Conservation (phyloP, 345 rosid species). For the Hibiscus syriacus region DNA sequence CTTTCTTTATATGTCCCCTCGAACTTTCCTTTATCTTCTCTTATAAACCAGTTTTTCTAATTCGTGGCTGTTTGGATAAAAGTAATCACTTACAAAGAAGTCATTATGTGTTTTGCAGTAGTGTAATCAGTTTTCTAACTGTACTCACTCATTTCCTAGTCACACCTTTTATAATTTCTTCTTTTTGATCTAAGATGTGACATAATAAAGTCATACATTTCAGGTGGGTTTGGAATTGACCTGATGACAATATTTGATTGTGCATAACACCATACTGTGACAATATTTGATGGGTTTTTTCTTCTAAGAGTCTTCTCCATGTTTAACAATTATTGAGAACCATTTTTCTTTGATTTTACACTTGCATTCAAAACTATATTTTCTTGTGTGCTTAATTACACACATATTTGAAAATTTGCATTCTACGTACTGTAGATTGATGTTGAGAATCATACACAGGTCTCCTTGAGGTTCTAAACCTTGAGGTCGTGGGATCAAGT, state of each 20-base stretch:
- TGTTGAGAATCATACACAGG: conserved; percentile 98
- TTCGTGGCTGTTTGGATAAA: neutral
- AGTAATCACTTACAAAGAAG: neutral
- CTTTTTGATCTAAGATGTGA: neutral
- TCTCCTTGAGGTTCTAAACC: too few relatives aligned
- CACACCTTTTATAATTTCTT: neutral
- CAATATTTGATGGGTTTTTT: neutral
- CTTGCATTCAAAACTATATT: neutral
- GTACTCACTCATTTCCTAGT: neutral
- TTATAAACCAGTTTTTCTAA: neutral
- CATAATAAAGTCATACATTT: neutral
- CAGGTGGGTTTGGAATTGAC: neutral
- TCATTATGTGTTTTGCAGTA: neutral
- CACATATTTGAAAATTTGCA: conserved; percentile 3
- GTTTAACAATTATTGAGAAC: neutral
- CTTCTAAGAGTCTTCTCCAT: neutral
- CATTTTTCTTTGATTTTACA: neutral
- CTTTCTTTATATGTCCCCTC: neutral
- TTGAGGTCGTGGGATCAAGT: too few relatives aligned
- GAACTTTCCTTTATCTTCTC: neutral
- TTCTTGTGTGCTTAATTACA: neutral
- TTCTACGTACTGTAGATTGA: conserved; percentile 56
- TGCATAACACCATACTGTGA: neutral
- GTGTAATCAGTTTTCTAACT: neutral
- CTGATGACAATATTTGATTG: neutral